A percentile compares a stretch with the other conserved stretches of the same genome.
phyloP scores from a whole-genome alignment of 1,284 basidiomycete species.

The Ustilago vetiveriae region DNA sequence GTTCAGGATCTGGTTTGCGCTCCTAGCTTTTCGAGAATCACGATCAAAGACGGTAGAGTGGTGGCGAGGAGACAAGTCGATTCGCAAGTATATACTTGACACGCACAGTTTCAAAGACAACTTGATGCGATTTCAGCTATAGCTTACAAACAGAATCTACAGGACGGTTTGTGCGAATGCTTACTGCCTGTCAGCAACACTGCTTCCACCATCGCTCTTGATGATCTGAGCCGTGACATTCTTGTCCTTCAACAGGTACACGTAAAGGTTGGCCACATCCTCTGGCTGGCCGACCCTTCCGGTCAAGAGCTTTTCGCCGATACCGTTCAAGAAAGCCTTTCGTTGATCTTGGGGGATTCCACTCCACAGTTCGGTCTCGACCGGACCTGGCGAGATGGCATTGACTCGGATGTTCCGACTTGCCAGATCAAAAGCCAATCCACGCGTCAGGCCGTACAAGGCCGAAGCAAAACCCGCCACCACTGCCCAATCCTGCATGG shows the following conservation, averaged over 20 bases:
- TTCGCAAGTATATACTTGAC: neutral
- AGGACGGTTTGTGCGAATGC: no score
- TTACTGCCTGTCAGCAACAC: slow-evolving; percentile 9
- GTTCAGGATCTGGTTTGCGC: slow-evolving; percentile 19
- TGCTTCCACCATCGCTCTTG: slow-evolving; percentile 19
- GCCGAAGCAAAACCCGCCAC: slow-evolving; percentile 16
- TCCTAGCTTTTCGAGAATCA: slow-evolving; percentile 12
- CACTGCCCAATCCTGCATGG: slow-evolving; percentile 15
- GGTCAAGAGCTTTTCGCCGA: slow-evolving; percentile 11
- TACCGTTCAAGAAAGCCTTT: neutral
- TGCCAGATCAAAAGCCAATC: slow-evolving; percentile 33
- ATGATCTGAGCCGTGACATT: slow-evolving; percentile 41
- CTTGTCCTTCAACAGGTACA: slow-evolving; percentile 48
- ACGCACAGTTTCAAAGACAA: neutral
- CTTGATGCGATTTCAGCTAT: no score
- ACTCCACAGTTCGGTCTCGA: slow-evolving; percentile 45
- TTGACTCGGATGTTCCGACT: slow-evolving; percentile 41
- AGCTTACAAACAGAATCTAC: no score
- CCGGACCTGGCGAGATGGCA: slow-evolving; percentile 28
- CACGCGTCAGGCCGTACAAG: slow-evolving; percentile 24
- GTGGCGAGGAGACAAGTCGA: slow-evolving; percentile 9
- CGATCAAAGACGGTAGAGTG: slow-evolving; percentile 13
- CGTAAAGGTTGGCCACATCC: slow-evolving; percentile 34
- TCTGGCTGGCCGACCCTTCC: slow-evolving; percentile 18
- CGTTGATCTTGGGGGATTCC: slow-evolving; percentile 11